Percentiles rank a stretch among this genome's conserved stretches.
Conservation (phyloP, 1,139 yeast genomes). For the Tardiomyces blankii region DNA sequence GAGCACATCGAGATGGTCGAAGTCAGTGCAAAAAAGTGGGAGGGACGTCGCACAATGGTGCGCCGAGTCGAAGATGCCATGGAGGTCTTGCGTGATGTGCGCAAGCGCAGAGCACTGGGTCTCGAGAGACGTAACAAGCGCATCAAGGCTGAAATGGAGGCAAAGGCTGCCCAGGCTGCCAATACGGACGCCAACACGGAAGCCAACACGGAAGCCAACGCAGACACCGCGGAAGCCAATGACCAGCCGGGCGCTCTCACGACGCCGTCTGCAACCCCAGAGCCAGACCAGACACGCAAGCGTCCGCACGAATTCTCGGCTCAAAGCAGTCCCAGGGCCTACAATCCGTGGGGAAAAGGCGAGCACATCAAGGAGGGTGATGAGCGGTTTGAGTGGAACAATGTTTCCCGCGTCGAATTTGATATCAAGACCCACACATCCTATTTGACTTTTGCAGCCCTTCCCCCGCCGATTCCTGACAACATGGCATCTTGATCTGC, state of each 20-base stretch:
- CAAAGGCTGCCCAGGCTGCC: not conserved
- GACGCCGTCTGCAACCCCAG: not conserved
- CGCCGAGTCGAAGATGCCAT: constrained; percentile 73
- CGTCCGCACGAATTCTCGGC: constrained; percentile 9
- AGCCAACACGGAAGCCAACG: not conserved
- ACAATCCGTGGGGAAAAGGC: constrained; percentile 88
- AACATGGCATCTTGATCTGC: not conserved
- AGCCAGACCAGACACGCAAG: constrained; percentile 5
- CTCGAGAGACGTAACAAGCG: constrained; percentile 44
- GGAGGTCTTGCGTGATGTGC: constrained; percentile 70
- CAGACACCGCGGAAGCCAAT: not conserved
- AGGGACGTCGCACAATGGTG: constrained; percentile 83
- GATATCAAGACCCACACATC: constrained; percentile 93
- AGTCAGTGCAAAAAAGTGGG: constrained; percentile 78
- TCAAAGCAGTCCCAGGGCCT: constrained; percentile 43
- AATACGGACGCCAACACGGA: not conserved
- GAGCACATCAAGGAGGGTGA: constrained; percentile 81
- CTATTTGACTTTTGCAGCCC: constrained; percentile 75
- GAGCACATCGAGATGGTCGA: constrained; percentile 89
- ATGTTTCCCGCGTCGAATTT: constrained; percentile 70
- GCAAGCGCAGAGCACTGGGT: constrained; percentile 63
- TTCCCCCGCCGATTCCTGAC: constrained; percentile 20
- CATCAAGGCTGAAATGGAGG: constrained; percentile 14
- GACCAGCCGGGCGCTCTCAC: not conserved
- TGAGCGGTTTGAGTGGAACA: constrained; percentile 61